Evolutionary conservation across 495 filamentous ascomycete genomes (phyloP), one percentile per base, ranked within the genome.

Genomic region (Hyaloscypha hepaticicola): DNA sequence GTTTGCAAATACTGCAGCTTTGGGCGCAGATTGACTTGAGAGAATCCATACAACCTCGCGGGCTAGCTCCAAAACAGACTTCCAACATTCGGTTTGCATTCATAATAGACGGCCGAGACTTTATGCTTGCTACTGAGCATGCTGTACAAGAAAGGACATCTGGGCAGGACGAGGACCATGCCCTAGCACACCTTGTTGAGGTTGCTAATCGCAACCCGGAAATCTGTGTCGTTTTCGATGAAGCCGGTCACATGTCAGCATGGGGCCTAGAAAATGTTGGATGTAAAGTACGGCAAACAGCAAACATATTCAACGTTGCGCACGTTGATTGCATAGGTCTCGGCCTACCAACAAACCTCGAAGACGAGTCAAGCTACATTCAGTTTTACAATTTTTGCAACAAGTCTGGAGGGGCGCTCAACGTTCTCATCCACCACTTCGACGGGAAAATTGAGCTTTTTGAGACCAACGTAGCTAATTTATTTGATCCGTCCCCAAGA

Each of bases 231-330:
- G 87, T 94, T 2, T 79, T 96, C 58, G 93, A 99, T 75, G 88
- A 89, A 22, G 79, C 83, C 41, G 95, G 95, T 5, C 85, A 88
- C 68, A 92, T 98, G 91, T 92, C 90, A 53, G 95, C 93, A 0
- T 97, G 94, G 94, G 96, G 91, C 1, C 72, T 99, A 60, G 93
- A 98, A 74, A 92, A 93, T 71, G 83, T 97, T 26, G 91, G 92
- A 21, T 87, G 85, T 69, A 95, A 91, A 68, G 76, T 78, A 31
- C 85, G 81, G 66, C 84, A 87, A 66, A 82, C 83, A 2, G 81
- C 86, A 45, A 87, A 89, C 72, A 85, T 93, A 28, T 97, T 96
- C 78, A 96, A 96, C 69, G 86, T 98, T 69, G 87, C 92, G 6
- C 90, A 96, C 73, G 86, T 91, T 25, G 70, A 75, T 62, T 80